Conservation (phyloP, 2,329 filamentous ascomycete genomes). For the Penicillium sp. region DNA sequence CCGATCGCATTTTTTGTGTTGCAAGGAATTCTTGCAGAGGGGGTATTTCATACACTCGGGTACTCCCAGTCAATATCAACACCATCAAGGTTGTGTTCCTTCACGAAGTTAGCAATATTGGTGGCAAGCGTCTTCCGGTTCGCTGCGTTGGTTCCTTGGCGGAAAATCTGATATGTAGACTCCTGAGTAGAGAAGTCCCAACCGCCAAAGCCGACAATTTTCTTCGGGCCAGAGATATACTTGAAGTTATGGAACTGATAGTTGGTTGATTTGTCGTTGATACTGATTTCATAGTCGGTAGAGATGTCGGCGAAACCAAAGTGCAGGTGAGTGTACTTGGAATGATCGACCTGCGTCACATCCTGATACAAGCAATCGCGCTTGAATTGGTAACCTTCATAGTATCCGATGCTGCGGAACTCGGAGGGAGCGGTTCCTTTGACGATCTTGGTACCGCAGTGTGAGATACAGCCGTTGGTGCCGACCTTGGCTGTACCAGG, state of each 20-base stretch:
- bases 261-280: not conserved
- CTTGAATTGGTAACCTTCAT: not conserved
- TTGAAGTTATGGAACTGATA: not conserved
- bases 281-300: conserved; percentile 23
- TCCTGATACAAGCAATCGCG: conserved; percentile 16
- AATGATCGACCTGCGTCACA: conserved; percentile 18
- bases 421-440: conserved; percentile 15
- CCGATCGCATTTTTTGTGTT: not conserved
- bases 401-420: conserved; percentile 5
- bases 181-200: conserved; percentile 47
- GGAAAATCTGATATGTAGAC: conserved; percentile 42
- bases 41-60: conserved; percentile 19
- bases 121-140: conserved; percentile 44
- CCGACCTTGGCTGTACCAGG: conserved; percentile 42
- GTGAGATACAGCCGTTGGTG: conserved; percentile 45
- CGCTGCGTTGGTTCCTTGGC: conserved; percentile 33
- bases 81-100: conserved; percentile 44
- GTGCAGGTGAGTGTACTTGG: conserved; percentile 34
- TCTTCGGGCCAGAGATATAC: conserved; percentile 25
- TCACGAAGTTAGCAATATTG: conserved; percentile 45
- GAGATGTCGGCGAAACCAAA: conserved; percentile 39
- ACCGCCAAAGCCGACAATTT: conserved; percentile 50
- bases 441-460: conserved; percentile 44
- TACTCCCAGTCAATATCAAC: conserved; percentile 45
- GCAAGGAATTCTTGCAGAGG: not conserved